Evolutionary conservation across 805 yeast species (phyloP).

Genomic region (Cyberlindnera lachancei): DNA sequence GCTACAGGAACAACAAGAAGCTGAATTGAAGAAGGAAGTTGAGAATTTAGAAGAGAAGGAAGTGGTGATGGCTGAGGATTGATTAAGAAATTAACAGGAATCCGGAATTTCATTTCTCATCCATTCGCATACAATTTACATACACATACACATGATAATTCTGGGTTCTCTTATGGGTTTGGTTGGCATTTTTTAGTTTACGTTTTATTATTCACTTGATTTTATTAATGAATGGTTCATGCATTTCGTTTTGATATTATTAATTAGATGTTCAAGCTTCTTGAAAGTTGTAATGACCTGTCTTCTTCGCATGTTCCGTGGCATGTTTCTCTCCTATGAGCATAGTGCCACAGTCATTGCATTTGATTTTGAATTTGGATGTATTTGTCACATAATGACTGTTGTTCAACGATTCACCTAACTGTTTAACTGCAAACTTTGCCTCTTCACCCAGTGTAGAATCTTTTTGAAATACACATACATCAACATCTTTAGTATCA

Average conservation of each 20-base stretch:
- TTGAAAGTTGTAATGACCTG: conserved; percentile 58
- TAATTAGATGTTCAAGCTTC: conserved; percentile 22
- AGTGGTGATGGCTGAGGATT: conserved; percentile 16
- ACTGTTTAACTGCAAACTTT: conserved; percentile 28
- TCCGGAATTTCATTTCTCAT: no score
- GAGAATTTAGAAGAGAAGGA: conserved; percentile 15
- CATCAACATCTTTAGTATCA: conserved; percentile 27
- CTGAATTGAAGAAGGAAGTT: conserved; percentile 1
- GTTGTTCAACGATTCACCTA: conserved; percentile 39
- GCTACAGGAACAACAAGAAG: conserved; percentile 5
- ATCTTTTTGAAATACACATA: conserved; percentile 34
- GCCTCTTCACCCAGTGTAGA: conserved; percentile 28
- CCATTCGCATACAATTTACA: no score
- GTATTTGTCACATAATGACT: conserved; percentile 62
- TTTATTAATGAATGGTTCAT: not conserved
- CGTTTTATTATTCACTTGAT: not conserved
- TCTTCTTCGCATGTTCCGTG: conserved; percentile 51
- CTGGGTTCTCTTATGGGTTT: not conserved
- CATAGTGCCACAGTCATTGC: conserved; percentile 44
- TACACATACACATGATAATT: no score
- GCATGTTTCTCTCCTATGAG: conserved; percentile 62
- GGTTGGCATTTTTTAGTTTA: not conserved
- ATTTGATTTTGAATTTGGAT: conserved; percentile 45
- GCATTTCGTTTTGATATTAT: not conserved
- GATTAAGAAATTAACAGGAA: not conserved